These are phyloP conservation scores for Selaginella moellendorffii DNA, from an alignment of 75 land plant species.

Conservation along the genomic window DNA sequence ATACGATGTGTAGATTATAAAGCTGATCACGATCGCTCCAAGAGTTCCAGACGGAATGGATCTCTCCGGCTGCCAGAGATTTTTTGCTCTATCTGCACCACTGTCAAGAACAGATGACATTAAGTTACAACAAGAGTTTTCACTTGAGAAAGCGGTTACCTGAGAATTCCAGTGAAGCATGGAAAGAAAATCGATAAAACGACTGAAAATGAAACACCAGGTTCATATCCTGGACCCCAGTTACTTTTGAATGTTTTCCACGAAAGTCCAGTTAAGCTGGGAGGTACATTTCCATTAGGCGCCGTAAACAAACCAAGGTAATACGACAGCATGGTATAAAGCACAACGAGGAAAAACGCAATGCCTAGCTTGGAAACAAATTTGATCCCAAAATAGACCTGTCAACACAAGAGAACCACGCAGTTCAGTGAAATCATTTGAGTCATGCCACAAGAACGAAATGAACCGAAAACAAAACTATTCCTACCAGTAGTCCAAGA, in stretches of 20 bases:
- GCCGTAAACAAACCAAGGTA: conserved; percentile 20
- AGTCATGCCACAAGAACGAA: not conserved
- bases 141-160: conserved; percentile 1
- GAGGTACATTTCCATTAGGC: conserved; percentile 14
- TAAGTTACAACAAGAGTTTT: not conserved
- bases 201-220: conserved; percentile 20
- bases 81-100: conserved; percentile 26
- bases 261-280: conserved; percentile 19
- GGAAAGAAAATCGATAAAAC: conserved; percentile 25
- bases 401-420: not conserved
- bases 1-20: conserved; percentile 18
- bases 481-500: conserved; percentile 14
- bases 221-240: conserved; percentile 19
- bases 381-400: conserved; percentile 25
- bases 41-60: conserved; percentile 22
- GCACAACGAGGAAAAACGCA: conserved; percentile 15
- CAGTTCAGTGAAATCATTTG: not conserved
- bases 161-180: conserved; percentile 25
- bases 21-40: conserved; percentile 22
- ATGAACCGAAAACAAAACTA: not conserved
- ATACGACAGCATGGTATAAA: conserved; percentile 24
- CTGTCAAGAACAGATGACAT: conserved; percentile 7
- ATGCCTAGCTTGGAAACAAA: conserved; percentile 23
- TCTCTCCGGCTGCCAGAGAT: conserved; percentile 15
- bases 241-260: conserved; percentile 27